Percentiles rank a stretch among this genome's conserved stretches.
Conservation (phyloP, 805 yeast genomes). For the Schwanniomyces yamadae region DNA sequence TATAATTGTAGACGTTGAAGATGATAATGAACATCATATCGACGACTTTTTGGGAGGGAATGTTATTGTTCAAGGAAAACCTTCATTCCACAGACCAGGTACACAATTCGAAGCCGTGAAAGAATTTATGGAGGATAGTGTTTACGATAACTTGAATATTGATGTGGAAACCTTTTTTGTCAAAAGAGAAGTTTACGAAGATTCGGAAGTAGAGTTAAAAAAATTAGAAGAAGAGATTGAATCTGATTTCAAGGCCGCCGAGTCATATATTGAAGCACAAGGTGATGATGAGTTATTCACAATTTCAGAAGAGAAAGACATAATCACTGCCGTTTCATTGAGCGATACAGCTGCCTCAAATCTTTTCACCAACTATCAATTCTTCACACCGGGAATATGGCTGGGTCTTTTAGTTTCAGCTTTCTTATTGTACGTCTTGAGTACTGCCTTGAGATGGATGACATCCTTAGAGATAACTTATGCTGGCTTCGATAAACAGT, state of each 20-base stretch:
- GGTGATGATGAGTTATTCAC: conserved; percentile 15
- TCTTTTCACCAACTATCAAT: conserved; percentile 63
- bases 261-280: conserved; percentile 29
- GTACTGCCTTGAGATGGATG: conserved; percentile 70
- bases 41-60: conserved; percentile 17
- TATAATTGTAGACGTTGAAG: conserved; percentile 25
- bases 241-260: conserved; percentile 32
- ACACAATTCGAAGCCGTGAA: conserved; percentile 20
- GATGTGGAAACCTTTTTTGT: conserved; percentile 13
- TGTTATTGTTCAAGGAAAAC: conserved; percentile 31
- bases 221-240: conserved; percentile 21
- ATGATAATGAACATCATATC: conserved; percentile 14
- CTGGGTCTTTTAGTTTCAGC: conserved; percentile 69
- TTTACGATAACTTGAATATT: conserved; percentile 19
- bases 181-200: conserved; percentile 16
- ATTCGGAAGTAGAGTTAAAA: conserved; percentile 12
- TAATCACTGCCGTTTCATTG: conserved; percentile 14
- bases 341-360: conserved; percentile 26
- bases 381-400: conserved; percentile 79
- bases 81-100: conserved; percentile 22
- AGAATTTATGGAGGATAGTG: conserved; percentile 21
- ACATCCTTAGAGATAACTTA: conserved; percentile 72
- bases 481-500: conserved; percentile 74
- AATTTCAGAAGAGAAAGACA: not conserved
- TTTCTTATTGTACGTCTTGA: conserved; percentile 55